A percentile compares a stretch with the other conserved stretches of the same genome.
phyloP scores from a whole-genome alignment of 495 filamentous ascomycete genomes.

The Xylaria scruposa region DNA sequence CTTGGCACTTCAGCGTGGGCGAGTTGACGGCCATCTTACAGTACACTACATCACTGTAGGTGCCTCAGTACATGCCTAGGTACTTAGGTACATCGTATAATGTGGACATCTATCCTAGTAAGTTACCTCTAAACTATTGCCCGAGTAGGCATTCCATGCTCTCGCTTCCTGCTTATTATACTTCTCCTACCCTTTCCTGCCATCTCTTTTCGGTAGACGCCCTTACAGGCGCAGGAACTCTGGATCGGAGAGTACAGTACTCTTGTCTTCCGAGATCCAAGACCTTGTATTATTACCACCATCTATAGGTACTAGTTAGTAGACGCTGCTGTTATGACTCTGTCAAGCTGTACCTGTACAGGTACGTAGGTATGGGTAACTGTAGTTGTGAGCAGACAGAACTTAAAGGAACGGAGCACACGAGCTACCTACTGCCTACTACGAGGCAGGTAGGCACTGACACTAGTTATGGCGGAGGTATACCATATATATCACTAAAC shows the following conservation, averaged over 20 bases:
- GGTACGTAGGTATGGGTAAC: neutral
- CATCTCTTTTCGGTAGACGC: neutral
- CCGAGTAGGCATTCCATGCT: neutral
- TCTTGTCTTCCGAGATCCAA: slow-evolving; percentile 17
- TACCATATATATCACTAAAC: neutral
- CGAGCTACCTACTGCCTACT: neutral
- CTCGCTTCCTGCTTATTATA: neutral
- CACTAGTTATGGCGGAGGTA: too few relatives aligned
- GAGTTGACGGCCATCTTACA: neutral
- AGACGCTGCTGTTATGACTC: neutral
- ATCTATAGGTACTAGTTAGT: neutral
- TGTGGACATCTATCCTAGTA: too few relatives aligned
- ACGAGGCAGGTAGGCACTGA: too few relatives aligned
- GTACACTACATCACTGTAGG: too few relatives aligned
- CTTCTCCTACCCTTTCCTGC: neutral
- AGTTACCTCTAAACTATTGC: too few relatives aligned
- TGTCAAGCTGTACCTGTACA: neutral
- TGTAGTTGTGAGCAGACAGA: too few relatives aligned
- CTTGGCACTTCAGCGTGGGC: neutral
- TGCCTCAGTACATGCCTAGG: neutral
- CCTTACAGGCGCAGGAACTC: neutral
- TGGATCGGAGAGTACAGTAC: neutral
- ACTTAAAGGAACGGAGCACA: neutral
- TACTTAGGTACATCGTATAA: neutral
- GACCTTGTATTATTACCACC: neutral